These are phyloP conservation scores for Annona cherimola DNA, from an alignment of 164 flowering plant species.

Conservation along the genomic window DNA sequence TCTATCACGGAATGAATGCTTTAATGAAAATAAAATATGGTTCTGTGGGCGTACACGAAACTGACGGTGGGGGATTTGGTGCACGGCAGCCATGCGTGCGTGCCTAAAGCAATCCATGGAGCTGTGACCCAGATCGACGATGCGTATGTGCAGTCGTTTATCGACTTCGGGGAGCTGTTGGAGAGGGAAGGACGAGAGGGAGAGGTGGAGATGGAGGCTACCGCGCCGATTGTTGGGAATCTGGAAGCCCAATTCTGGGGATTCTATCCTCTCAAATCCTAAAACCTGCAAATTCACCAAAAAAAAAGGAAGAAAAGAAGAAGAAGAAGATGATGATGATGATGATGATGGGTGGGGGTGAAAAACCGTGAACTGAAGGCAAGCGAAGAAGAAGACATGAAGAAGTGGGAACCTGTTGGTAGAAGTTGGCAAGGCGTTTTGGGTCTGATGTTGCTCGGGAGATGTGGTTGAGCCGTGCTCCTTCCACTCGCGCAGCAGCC, in stretches of 20 bases:
- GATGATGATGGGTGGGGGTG: background rate
- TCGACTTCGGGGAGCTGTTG: conserved; percentile 13
- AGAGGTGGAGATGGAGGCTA: conserved; percentile 2
- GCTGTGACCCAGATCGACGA: conserved; percentile 8
- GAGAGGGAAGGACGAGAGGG: background rate
- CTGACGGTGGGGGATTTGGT: conserved; percentile 11
- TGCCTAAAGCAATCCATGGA: conserved; percentile 11
- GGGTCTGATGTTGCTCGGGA: conserved; percentile 73
- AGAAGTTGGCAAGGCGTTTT: conserved; percentile 76
- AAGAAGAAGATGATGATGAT: background rate
- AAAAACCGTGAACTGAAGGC: background rate
- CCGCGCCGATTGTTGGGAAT: background rate
- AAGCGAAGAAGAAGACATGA: background rate
- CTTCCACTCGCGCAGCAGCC: conserved; percentile 23
- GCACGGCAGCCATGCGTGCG: conserved; percentile 1
- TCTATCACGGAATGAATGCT: no score
- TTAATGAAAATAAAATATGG: no score
- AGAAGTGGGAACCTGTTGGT: conserved; percentile 50
- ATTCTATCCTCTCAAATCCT: conserved; percentile 81
- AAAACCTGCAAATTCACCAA: conserved; percentile 34
- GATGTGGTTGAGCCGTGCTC: conserved; percentile 58
- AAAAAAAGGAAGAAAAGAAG: background rate
- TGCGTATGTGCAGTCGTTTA: conserved; percentile 18
- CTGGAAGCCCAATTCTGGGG: conserved; percentile 53
- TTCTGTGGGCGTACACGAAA: conserved; percentile 14